Conservation (phyloP, 805 yeast species). For the Sugiyamaella floridensis region DNA sequence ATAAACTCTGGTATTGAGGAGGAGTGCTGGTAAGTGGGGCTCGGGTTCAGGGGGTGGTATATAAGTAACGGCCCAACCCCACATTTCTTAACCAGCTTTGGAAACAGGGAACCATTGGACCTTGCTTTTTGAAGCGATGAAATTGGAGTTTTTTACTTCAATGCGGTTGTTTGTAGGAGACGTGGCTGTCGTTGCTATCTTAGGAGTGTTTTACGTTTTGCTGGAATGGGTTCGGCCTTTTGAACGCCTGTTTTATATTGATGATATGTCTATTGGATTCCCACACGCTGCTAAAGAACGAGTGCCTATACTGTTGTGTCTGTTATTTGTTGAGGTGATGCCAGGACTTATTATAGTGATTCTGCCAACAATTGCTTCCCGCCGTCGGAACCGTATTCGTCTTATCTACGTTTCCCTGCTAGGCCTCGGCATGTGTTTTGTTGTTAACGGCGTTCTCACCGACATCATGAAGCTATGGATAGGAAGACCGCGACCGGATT, state of each 20-base stretch:
- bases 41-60: not conserved
- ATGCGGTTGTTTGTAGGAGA: slow-evolving; percentile 11
- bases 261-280: slow-evolving; percentile 71
- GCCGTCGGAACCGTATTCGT: slow-evolving; percentile 28
- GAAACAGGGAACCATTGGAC: too few species aligned
- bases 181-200: slow-evolving; percentile 11
- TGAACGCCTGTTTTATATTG: slow-evolving; percentile 67
- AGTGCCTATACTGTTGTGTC: slow-evolving; percentile 51
- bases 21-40: too few species aligned
- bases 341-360: slow-evolving; percentile 20
- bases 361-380: slow-evolving; percentile 25
- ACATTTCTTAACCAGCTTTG: not conserved
- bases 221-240: slow-evolving; percentile 44
- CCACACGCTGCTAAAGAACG: slow-evolving; percentile 73
- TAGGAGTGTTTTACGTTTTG: slow-evolving; percentile 5
- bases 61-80: not conserved
- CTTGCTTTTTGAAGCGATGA: not conserved
- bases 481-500: slow-evolving; percentile 91
- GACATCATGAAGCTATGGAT: slow-evolving; percentile 74
- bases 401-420: slow-evolving; percentile 56
- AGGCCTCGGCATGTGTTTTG: slow-evolving; percentile 57
- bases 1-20: too few species aligned
- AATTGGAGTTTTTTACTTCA: not conserved
- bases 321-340: slow-evolving; percentile 23
- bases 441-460: slow-evolving; percentile 56